These are phyloP conservation scores for Fusarium chlamydosporum DNA, from an alignment of 2,329 filamentous ascomycete species.

Conservation along the genomic window DNA sequence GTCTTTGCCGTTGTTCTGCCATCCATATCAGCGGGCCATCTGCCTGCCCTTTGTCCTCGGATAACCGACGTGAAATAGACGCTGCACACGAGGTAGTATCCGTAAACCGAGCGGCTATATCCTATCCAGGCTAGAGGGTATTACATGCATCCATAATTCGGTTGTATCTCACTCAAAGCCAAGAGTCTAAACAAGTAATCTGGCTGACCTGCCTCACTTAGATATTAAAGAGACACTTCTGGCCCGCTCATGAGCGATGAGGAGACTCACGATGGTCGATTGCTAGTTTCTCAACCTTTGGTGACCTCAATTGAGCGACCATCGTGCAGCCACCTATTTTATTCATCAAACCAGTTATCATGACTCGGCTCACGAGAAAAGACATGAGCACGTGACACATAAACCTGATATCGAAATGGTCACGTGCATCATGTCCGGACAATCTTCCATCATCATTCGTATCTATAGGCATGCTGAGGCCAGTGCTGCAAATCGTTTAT, in stretches of 20 bases:
- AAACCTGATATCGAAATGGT: background rate
- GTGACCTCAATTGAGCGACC: background rate
- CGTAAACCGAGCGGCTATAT: constrained; percentile 41
- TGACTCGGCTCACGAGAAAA: constrained; percentile 4
- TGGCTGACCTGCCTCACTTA: constrained; percentile 8
- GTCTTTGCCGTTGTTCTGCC: constrained; percentile 10
- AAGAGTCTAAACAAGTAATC: constrained; percentile 9
- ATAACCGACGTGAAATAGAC: constrained; percentile 39
- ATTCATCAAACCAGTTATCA: background rate
- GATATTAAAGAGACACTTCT: constrained; percentile 23
- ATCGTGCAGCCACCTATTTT: background rate
- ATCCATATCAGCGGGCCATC: constrained; percentile 4
- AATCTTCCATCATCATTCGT: background rate
- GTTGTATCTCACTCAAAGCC: constrained; percentile 16
- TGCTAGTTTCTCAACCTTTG: background rate
- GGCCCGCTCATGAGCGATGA: background rate
- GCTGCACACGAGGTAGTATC: constrained; percentile 16
- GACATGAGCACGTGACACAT: constrained; percentile 15
- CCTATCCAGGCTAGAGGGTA: constrained; percentile 37
- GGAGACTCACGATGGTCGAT: background rate
- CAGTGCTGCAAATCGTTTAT: background rate
- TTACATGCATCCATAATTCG: constrained; percentile 33
- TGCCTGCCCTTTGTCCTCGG: constrained; percentile 27
- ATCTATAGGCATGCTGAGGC: background rate
- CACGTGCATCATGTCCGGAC: constrained; percentile 18